Evolutionary conservation across 2,329 filamentous ascomycete genomes (phyloP).

Genomic region (Cadophora sp.): DNA sequence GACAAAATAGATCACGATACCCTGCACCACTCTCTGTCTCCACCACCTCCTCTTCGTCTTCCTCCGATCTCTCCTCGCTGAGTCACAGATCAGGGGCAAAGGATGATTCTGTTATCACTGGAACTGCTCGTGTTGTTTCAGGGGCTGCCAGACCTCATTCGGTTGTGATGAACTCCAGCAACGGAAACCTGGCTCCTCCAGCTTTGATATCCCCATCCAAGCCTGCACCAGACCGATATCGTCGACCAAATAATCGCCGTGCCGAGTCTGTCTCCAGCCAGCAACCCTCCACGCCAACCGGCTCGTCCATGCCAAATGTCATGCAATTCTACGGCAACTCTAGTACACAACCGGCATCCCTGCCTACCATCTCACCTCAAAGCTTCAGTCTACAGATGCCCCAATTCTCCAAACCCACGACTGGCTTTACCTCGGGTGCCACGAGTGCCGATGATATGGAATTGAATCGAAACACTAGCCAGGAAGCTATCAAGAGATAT

Average conservation of each 20-base stretch:
- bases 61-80: slow-evolving; percentile 47
- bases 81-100: slow-evolving; percentile 54
- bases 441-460: slow-evolving; percentile 49
- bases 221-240: slow-evolving; percentile 82
- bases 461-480: slow-evolving; percentile 60
- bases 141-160: slow-evolving; percentile 46
- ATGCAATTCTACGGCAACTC: slow-evolving; percentile 61
- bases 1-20: slow-evolving; percentile 51
- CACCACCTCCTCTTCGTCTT: slow-evolving; percentile 46
- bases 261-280: slow-evolving; percentile 45
- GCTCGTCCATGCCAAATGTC: slow-evolving; percentile 59
- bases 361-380: slow-evolving; percentile 35
- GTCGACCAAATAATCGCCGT: slow-evolving; percentile 67
- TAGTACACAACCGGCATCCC: slow-evolving; percentile 39
- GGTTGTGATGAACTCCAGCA: slow-evolving; percentile 53
- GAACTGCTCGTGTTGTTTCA: slow-evolving; percentile 42
- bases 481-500: slow-evolving; percentile 77
- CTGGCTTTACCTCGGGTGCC: slow-evolving; percentile 20
- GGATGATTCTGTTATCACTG: slow-evolving; percentile 59
- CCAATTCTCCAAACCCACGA: slow-evolving; percentile 35
- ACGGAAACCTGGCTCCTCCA: slow-evolving; percentile 57
- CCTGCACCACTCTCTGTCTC: slow-evolving; percentile 60
- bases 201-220: slow-evolving; percentile 60
- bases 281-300: slow-evolving; percentile 32
- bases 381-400: slow-evolving; percentile 41